Evolutionary conservation across 1,139 yeast genomes (phyloP).

Genomic region (Zhuliangozyma parablackwelliae): DNA sequence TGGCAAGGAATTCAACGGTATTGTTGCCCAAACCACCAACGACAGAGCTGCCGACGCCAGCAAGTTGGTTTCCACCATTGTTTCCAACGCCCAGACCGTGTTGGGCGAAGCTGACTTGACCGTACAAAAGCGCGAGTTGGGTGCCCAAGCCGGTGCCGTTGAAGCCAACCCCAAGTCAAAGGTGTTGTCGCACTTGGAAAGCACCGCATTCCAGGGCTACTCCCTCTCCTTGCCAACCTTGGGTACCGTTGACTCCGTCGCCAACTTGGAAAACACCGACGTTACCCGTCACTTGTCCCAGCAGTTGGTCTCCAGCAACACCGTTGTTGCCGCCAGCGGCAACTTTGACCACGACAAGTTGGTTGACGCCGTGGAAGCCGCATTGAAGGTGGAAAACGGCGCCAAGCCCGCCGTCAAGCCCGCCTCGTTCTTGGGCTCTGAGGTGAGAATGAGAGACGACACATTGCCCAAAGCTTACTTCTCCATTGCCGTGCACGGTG

Average conservation of each 20-base stretch:
- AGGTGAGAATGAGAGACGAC: slow-evolving; percentile 83
- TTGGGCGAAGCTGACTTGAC: slow-evolving; percentile 32
- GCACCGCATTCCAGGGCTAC: slow-evolving; percentile 82
- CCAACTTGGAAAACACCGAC: slow-evolving; percentile 56
- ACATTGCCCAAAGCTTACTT: slow-evolving; percentile 77
- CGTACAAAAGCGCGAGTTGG: slow-evolving; percentile 32
- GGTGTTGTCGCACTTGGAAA: slow-evolving; percentile 69
- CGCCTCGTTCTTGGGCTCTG: slow-evolving; percentile 75
- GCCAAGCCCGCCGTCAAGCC: slow-evolving; percentile 50
- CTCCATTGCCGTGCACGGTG: slow-evolving; percentile 71
- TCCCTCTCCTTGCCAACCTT: slow-evolving; percentile 69
- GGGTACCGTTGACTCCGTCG: slow-evolving; percentile 65
- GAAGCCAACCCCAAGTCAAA: slow-evolving; percentile 44
- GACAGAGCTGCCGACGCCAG: slow-evolving; percentile 43
- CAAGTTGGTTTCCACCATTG: slow-evolving; percentile 30
- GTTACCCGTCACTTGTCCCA: slow-evolving; percentile 50
- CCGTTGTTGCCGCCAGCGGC: slow-evolving; percentile 72
- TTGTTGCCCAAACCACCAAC: slow-evolving; percentile 47
- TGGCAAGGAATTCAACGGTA: slow-evolving; percentile 52
- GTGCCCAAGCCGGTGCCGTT: slow-evolving; percentile 36
- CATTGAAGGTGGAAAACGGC: slow-evolving; percentile 47
- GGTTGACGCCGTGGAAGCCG: slow-evolving; percentile 57
- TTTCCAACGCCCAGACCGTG: slow-evolving; percentile 29
- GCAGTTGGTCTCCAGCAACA: slow-evolving; percentile 58
- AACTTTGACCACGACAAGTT: slow-evolving; percentile 64